phyloP scores from a whole-genome alignment of 768 basidiomycete species.

The Boletellus ananas region DNA sequence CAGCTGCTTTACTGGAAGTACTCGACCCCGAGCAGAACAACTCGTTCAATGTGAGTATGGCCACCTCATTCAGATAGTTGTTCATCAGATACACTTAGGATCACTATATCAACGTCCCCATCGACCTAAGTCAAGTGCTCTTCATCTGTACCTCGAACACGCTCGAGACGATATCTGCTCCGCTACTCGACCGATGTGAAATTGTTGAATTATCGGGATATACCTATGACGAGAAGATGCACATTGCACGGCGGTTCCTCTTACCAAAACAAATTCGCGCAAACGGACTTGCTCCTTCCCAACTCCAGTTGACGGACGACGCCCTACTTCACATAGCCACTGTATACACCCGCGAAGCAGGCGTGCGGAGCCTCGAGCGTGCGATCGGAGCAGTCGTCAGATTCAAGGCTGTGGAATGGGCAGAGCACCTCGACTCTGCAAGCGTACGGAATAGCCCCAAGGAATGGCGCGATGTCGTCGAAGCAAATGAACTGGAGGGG shows the following conservation, averaged over 20 bases:
- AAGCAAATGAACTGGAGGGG: slow-evolving; percentile 69
- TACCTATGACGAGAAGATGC: slow-evolving; percentile 87
- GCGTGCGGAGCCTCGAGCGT: slow-evolving; percentile 87
- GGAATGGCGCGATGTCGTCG: slow-evolving; percentile 58
- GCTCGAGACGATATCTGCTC: slow-evolving; percentile 83
- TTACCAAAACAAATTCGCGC: slow-evolving; percentile 82
- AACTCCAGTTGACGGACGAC: slow-evolving; percentile 64
- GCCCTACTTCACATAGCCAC: slow-evolving; percentile 70
- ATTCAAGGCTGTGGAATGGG: slow-evolving; percentile 90
- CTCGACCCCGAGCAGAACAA: slow-evolving; percentile 94
- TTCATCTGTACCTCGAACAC: slow-evolving; percentile 94
- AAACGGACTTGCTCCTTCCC: slow-evolving; percentile 64
- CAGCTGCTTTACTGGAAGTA: slow-evolving; percentile 86
- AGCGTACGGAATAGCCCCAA: slow-evolving; percentile 24
- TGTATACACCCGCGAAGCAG: slow-evolving; percentile 85
- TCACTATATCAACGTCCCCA: slow-evolving; percentile 87
- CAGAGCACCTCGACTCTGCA: slow-evolving; percentile 47
- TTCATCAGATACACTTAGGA: slow-evolving; percentile 46
- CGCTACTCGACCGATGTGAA: slow-evolving; percentile 87
- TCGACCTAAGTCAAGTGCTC: slow-evolving; percentile 83
- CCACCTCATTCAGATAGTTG: background rate
- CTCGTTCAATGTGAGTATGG: slow-evolving; percentile 59
- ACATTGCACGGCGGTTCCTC: slow-evolving; percentile 83
- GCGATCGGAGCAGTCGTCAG: slow-evolving; percentile 86
- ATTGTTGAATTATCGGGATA: slow-evolving; percentile 81